A percentile compares a stretch with the other conserved stretches of the same genome.
Conservation (phyloP, 2,329 filamentous ascomycete species). For the Pyrenochaeta sp. region DNA sequence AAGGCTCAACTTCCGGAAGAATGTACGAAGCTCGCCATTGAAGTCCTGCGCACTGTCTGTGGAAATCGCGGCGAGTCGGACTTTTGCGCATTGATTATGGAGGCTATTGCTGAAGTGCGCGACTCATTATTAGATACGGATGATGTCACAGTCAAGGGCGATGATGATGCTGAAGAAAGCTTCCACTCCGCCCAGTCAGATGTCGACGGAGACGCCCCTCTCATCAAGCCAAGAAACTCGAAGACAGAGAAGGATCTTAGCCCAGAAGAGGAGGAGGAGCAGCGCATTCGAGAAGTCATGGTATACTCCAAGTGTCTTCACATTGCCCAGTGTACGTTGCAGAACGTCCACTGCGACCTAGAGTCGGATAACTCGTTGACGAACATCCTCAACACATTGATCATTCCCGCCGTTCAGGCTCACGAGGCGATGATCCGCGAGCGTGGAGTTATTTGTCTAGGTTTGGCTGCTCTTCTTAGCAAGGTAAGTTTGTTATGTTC, state of each 20-base stretch:
- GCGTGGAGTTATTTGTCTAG: constrained; percentile 86
- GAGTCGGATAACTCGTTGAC: constrained; percentile 92
- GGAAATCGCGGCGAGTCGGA: constrained; percentile 81
- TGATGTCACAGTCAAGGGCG: constrained; percentile 65
- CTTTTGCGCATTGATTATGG: constrained; percentile 85
- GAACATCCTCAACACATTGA: constrained; percentile 96
- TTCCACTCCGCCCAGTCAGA: constrained; percentile 95
- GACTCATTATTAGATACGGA: constrained; percentile 80
- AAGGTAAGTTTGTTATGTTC: constrained; percentile 61
- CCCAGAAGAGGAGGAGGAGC: constrained; percentile 66
- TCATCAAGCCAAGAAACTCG: constrained; percentile 50
- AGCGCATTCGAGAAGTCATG: constrained; percentile 88
- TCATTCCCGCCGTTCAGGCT: constrained; percentile 92
- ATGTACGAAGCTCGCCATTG: constrained; percentile 85
- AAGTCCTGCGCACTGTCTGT: constrained; percentile 84
- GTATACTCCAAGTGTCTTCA: constrained; percentile 98
- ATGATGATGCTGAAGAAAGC: constrained; percentile 68
- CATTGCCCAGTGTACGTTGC: constrained; percentile 96
- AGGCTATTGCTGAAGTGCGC: constrained; percentile 95
- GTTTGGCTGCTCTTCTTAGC: constrained; percentile 89
- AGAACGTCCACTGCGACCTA: constrained; percentile 87
- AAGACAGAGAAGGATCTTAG: constrained; percentile 51
- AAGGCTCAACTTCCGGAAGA: constrained; percentile 90
- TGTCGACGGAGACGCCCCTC: constrained; percentile 68
- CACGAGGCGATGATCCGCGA: constrained; percentile 94